phyloP scores from a whole-genome alignment of 768 basidiomycete species.

The Podaxis sp. region DNA sequence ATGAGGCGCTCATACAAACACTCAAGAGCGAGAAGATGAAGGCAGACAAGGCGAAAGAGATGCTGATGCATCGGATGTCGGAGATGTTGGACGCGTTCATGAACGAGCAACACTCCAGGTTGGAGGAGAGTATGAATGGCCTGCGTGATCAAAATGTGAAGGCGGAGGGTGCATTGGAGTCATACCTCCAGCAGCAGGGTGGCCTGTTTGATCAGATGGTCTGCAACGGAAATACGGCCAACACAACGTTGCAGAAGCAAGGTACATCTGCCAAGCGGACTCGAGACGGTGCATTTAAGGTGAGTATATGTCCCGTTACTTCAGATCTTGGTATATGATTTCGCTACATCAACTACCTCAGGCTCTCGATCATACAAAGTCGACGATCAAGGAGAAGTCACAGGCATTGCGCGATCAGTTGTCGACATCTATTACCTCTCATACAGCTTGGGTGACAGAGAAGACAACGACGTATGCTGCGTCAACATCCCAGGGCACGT shows the following conservation, averaged over 20 bases:
- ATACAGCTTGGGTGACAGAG: conserved; percentile 7
- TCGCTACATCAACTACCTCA: neutral
- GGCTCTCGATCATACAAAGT: conserved; percentile 1
- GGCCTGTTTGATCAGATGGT: conserved; percentile 46
- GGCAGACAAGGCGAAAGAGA: conserved; percentile 67
- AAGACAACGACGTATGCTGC: conserved; percentile 8
- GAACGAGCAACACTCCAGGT: conserved; percentile 61
- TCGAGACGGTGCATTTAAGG: conserved; percentile 17
- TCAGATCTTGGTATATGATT: neutral
- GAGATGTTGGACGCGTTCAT: conserved; percentile 71
- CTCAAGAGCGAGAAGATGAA: conserved; percentile 67
- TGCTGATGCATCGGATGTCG: conserved; percentile 75
- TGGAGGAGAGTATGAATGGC: conserved; percentile 55
- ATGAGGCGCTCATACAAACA: conserved; percentile 57
- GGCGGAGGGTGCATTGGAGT: conserved; percentile 49
- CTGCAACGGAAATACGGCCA: conserved; percentile 18
- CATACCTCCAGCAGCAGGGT: conserved; percentile 50
- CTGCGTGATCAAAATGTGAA: conserved; percentile 57
- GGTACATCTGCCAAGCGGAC: conserved; percentile 15
- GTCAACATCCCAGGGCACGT: conserved; percentile 20
- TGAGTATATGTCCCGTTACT: neutral
- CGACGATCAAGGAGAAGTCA: conserved; percentile 1
- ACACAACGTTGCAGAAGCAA: conserved; percentile 6
- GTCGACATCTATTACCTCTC: conserved; percentile 12
- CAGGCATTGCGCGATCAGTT: conserved; percentile 10